These are phyloP conservation scores for Cystoisospora suis DNA, from an alignment of 169 alveolate species.

Conservation along the genomic window DNA sequence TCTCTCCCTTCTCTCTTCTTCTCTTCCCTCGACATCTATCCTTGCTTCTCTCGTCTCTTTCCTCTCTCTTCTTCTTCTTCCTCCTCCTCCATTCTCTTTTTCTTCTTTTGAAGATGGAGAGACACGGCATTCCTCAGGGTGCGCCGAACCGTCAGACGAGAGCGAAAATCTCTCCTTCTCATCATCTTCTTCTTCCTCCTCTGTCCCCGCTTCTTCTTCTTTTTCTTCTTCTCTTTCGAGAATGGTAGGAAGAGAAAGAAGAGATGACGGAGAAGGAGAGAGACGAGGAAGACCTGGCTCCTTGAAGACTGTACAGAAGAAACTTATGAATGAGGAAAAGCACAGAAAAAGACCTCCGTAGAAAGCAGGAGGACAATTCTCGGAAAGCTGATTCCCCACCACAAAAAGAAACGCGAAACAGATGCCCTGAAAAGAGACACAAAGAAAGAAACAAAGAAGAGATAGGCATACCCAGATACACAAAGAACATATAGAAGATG, in stretches of 20 bases:
- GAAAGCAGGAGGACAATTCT: neutral
- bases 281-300: conserved; percentile 42
- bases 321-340: neutral
- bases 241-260: no score
- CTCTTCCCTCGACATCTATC: neutral
- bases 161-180: no score
- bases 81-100: neutral
- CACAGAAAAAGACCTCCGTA: conserved; percentile 19
- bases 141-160: neutral
- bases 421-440: neutral
- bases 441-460: no score
- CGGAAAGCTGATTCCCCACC: neutral
- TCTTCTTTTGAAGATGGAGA: neutral
- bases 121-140: neutral
- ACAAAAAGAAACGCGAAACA: conserved; percentile 6
- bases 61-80: no score
- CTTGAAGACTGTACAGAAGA: conserved; percentile 19
- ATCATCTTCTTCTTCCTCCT: neutral
- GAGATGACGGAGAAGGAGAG: neutral
- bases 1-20: no score
- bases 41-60: neutral
- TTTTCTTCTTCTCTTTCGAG: no score
- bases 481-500: no score
- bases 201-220: no score
- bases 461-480: no score